Conservation (phyloP, 2,329 filamentous ascomycete genomes). For the Microdochium bolleyi region DNA sequence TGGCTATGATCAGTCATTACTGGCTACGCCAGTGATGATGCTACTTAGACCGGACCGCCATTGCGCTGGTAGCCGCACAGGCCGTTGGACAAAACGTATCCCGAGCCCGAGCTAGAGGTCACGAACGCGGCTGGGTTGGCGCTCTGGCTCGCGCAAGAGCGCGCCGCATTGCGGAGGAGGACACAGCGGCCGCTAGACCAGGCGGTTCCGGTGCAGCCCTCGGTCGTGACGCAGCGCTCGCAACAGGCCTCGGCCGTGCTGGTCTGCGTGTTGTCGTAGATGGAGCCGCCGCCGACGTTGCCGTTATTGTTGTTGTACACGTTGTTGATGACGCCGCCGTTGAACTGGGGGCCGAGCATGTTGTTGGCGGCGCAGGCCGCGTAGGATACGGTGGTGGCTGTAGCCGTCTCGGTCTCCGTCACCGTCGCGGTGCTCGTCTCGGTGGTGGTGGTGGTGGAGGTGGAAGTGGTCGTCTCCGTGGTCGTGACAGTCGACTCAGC, state of each 20-base stretch:
- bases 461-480: neutral
- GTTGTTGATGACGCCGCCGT: neutral
- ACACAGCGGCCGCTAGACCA: neutral
- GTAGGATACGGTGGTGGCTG: neutral
- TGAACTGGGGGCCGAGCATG: neutral
- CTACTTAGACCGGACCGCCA: no score
- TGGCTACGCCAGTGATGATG: no score
- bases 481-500: neutral
- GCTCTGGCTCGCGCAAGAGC: neutral
- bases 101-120: neutral
- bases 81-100: neutral
- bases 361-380: neutral
- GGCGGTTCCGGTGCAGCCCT: neutral
- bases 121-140: neutral
- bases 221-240: neutral
- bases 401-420: neutral
- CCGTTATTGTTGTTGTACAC: neutral
- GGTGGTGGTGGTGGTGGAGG: neutral
- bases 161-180: neutral
- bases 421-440: neutral
- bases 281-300: neutral
- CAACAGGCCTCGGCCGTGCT: neutral
- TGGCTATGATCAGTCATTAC: no score
- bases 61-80: neutral
- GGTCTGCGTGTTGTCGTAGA: neutral